Base-by-base conservation (phyloP, 1,284 basidiomycete species). In the Anthracocystis panici-leucophaei region DNA sequence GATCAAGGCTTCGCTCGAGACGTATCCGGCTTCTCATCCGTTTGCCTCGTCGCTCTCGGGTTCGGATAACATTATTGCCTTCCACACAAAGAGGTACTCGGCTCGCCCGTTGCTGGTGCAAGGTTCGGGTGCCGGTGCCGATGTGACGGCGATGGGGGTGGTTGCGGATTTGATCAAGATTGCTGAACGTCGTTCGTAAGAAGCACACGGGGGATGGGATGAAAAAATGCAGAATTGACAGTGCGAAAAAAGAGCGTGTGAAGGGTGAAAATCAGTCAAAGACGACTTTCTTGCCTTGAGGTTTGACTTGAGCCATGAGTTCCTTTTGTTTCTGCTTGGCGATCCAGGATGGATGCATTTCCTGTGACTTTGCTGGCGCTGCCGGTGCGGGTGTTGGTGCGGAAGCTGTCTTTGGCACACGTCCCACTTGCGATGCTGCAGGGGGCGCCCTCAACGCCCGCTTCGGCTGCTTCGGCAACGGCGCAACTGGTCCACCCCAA, bases 141-240 rank as follows among this genome's bases (percentile, higher is more conserved):
- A 93, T 29, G 96, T 99, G 18, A 99, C 96, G 18, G 97, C 96
- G 0, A 98, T 98, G 94, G 96, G 96, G 23, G 95, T 98, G 20
- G 88, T 95, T 60, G 91, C 91, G 51, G 94, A 97, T 84, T 82
- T 85, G 53, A 79, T 87, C 75, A 83, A 84, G 71, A 84, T 87
- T 14, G 84, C 83, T 8, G 86, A 87, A 71, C 78, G 86, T 21
- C 63, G 68, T 35, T 67, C 65, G 10, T 75, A 58, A 38, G 1
- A 14, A 11, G 10, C 3, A 11, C 33, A 9, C 41, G 20, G 18
- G 8, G 6, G 29, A 29, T 49, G 12, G 6, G 27, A 31, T 7
- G 46, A n/a, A 27, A 31, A 31, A 16, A 38, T 38, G 35, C 35
- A 38, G 14, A 16, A 29, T 33, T 31, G 27, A 12, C 20, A 35